Evolutionary conservation across 768 basidiomycete species (phyloP).

Genomic region (Solioccasus polychromus): DNA sequence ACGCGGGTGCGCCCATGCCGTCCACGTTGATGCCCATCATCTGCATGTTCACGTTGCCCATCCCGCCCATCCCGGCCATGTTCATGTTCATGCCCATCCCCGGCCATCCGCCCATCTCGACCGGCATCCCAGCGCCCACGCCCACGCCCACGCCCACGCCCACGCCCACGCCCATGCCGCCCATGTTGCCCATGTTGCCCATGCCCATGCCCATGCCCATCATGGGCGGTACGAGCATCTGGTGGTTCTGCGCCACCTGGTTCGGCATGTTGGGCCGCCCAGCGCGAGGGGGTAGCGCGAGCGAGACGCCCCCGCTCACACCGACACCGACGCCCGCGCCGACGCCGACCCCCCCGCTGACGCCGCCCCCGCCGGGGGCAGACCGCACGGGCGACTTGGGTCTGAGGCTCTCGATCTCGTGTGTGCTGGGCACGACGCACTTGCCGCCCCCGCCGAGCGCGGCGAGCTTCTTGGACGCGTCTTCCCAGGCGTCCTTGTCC

Average conservation of each 20-base stretch:
- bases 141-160: conserved; percentile 42
- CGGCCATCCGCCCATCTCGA: conserved; percentile 34
- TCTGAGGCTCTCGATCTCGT: conserved; percentile 80
- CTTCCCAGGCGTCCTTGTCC: conserved; percentile 66
- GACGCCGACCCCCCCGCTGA: conserved; percentile 22
- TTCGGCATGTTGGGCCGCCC: conserved; percentile 13
- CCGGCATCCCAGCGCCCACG: conserved; percentile 33
- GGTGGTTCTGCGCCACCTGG: conserved; percentile 22
- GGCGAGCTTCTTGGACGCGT: conserved; percentile 51
- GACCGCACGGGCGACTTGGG: conserved; percentile 78
- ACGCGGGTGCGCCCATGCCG: conserved; percentile 25
- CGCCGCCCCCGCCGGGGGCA: conserved; percentile 29
- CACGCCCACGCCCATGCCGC: conserved; percentile 40
- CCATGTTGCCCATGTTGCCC: conserved; percentile 34
- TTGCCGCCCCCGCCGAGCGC: conserved; percentile 46
- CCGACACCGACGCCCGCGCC: conserved; percentile 15
- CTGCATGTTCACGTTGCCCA: conserved; percentile 37
- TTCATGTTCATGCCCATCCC: conserved; percentile 39
- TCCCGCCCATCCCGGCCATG: conserved; percentile 39
- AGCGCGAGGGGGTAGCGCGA: conserved; percentile 10
- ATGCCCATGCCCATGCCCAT: conserved; percentile 44
- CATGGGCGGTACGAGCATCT: conserved; percentile 38
- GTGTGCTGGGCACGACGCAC: conserved; percentile 65
- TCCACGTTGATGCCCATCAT: conserved; percentile 44
- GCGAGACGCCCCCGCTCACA: conserved; percentile 22